Percentiles rank a stretch among this genome's conserved stretches.
phyloP scores from a whole-genome alignment of 768 basidiomycete species.

The Inosperma sp. region DNA sequence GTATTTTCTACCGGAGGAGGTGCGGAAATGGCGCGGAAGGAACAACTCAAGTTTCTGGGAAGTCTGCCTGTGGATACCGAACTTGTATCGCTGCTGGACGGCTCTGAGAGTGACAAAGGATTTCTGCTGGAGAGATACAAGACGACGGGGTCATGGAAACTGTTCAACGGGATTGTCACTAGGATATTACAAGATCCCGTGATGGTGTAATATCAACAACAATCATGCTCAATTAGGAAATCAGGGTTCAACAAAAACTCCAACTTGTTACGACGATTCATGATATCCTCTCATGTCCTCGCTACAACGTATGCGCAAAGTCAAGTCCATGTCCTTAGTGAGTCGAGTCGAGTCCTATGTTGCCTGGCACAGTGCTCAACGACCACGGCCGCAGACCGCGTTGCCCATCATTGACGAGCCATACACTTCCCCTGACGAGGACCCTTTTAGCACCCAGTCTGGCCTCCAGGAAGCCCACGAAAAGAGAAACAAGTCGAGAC shows the following conservation, averaged over 20 bases:
- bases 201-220: conserved; percentile 9
- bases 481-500: conserved; percentile 34
- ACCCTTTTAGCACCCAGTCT: conserved; percentile 44
- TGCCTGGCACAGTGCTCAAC: neutral
- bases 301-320: neutral
- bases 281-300: neutral
- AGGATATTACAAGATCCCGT: conserved; percentile 20
- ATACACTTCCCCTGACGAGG: conserved; percentile 49
- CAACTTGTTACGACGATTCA: neutral
- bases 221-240: neutral
- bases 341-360: neutral
- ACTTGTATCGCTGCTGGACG: conserved; percentile 81
- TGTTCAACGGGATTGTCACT: conserved; percentile 58
- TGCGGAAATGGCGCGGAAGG: conserved; percentile 75
- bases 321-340: neutral
- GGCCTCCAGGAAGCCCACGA: conserved; percentile 18
- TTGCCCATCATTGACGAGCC: conserved; percentile 35
- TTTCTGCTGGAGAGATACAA: conserved; percentile 56
- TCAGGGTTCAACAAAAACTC: neutral
- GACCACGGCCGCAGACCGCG: neutral
- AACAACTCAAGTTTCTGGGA: conserved; percentile 75
- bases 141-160: conserved; percentile 60
- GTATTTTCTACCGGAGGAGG: conserved; percentile 95
- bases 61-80: conserved; percentile 91
- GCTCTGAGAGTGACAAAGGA: conserved; percentile 35